These are phyloP conservation scores for Pleodorina starrii DNA, from an alignment of 139 green algal genomes.

Conservation along the genomic window DNA sequence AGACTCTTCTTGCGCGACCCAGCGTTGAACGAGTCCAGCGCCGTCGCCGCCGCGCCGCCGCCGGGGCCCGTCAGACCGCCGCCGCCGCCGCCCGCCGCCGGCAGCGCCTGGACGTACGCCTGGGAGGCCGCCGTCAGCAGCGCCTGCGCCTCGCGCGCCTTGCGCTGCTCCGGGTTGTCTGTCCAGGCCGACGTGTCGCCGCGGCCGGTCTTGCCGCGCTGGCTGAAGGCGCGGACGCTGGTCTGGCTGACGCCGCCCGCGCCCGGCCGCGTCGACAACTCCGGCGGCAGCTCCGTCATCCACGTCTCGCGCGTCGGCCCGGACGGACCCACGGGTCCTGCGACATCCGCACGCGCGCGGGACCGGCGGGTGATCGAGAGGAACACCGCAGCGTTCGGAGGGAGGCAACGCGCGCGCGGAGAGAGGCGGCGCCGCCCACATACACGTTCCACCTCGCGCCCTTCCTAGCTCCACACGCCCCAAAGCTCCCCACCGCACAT, in stretches of 20 bases:
- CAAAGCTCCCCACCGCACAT: no score
- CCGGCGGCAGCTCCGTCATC: constrained; percentile 88
- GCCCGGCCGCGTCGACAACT: constrained; percentile 24
- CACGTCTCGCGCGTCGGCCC: constrained; percentile 70
- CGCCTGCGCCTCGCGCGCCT: constrained; percentile 37
- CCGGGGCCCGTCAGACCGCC: no score
- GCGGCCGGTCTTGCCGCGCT: constrained; percentile 48
- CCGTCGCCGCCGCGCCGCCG: not conserved
- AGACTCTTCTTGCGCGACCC: constrained; percentile 73
- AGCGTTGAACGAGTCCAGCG: constrained; percentile 61
- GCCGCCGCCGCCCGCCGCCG: not conserved
- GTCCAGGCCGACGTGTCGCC: constrained; percentile 83
- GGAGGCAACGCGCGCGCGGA: no score
- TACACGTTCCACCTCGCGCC: no score
- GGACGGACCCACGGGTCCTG: constrained; percentile 8
- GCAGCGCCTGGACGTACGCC: constrained; percentile 30
- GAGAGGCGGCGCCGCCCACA: no score
- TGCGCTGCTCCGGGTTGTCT: constrained; percentile 72
- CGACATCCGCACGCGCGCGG: not conserved
- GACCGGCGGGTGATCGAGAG: no score
- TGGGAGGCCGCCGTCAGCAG: constrained; percentile 29
- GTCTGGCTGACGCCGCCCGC: constrained; percentile 9
- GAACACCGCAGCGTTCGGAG: no score
- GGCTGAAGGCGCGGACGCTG: constrained; percentile 52
- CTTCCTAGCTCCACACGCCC: no score